Percentiles rank a stretch among this genome's conserved stretches.
These are phyloP conservation scores for Psilocybe cyanescens DNA, from an alignment of 768 basidiomycete genomes.

Conservation along the genomic window DNA sequence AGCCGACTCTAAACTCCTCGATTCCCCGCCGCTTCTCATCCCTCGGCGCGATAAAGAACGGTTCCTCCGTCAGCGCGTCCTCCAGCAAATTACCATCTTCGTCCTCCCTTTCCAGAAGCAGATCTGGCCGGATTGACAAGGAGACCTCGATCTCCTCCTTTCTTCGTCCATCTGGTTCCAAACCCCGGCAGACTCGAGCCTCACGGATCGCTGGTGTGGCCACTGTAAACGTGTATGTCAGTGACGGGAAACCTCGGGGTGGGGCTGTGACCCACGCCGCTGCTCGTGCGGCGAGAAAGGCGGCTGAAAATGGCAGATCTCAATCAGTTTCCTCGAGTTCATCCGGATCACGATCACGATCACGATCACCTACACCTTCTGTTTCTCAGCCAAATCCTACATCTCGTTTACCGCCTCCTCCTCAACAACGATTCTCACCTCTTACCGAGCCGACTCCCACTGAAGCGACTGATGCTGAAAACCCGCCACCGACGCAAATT, in stretches of 20 bases:
- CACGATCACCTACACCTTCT: background rate
- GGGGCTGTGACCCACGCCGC: background rate
- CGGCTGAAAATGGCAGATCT: constrained; percentile 19
- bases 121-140: background rate
- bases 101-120: background rate
- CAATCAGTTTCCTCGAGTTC: background rate
- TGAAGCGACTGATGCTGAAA: background rate
- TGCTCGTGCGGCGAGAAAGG: background rate
- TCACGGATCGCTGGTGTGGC: constrained; percentile 7
- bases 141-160: background rate
- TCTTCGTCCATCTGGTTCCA: background rate
- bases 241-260: background rate
- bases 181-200: constrained; percentile 12
- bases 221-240: constrained; percentile 4
- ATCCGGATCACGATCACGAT: background rate
- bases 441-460: background rate
- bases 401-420: background rate
- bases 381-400: background rate
- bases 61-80: background rate
- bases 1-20: background rate
- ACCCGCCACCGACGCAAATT: background rate
- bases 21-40: background rate
- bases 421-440: background rate
- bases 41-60: background rate
- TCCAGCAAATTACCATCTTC: background rate